Evolutionary conservation across 192 early-diverging fungal genomes (phyloP).

Genomic region (Dissophora ornata): DNA sequence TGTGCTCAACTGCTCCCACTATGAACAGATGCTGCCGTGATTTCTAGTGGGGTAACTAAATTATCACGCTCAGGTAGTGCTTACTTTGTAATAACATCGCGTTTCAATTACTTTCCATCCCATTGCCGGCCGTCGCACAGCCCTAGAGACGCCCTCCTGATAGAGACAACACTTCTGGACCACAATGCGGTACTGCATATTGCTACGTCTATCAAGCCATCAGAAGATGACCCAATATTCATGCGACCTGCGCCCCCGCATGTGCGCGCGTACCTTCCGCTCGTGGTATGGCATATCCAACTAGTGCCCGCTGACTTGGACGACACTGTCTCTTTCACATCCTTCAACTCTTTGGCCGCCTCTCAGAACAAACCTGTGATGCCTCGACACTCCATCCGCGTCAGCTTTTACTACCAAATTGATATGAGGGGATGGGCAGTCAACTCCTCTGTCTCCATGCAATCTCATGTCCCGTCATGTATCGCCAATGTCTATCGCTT

Average conservation of each 20-base stretch:
- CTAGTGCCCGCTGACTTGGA: conserved; percentile 52
- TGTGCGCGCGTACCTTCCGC: conserved; percentile 54
- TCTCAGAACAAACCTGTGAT: conserved; percentile 49
- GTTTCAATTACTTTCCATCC: too few species aligned
- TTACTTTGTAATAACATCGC: too few species aligned
- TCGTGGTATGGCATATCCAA: conserved; percentile 52
- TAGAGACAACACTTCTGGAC: conserved; percentile 53
- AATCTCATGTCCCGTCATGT: conserved; percentile 53
- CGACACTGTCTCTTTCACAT: conserved; percentile 51
- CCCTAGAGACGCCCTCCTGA: conserved; percentile 51
- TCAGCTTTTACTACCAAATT: conserved; percentile 57
- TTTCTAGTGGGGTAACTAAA: too few species aligned
- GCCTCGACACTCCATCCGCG: conserved; percentile 53
- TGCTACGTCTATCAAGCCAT: conserved; percentile 53
- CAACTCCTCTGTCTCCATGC: conserved; percentile 55
- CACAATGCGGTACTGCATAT: conserved; percentile 56
- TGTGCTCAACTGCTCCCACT: background rate
- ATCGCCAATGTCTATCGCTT: conserved; percentile 49
- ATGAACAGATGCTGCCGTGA: background rate
- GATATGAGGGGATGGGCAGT: conserved; percentile 55
- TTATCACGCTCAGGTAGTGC: too few species aligned
- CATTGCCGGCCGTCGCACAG: too few species aligned
- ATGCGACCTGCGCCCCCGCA: conserved; percentile 51
- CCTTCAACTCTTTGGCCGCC: conserved; percentile 45
- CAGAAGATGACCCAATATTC: conserved; percentile 54